These are phyloP conservation scores for Albugo candida DNA, from an alignment of 352 stramenopile genomes.

Conservation along the genomic window DNA sequence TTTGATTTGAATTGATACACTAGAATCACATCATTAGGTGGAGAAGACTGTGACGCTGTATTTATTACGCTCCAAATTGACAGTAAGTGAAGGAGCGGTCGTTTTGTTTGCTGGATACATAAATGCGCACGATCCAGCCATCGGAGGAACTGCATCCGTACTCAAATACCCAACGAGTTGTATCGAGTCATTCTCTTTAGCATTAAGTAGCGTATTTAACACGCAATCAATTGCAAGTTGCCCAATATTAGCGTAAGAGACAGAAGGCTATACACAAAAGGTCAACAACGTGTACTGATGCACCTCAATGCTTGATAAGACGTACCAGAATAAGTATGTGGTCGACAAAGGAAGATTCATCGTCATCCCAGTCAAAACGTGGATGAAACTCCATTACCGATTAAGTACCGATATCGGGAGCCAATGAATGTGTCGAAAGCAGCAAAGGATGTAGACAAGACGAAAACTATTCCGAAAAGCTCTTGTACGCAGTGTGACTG, in stretches of 20 bases:
- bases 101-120: background rate
- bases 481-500: too few species aligned
- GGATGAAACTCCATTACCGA: too few species aligned
- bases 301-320: background rate
- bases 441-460: too few species aligned
- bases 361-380: too few species aligned
- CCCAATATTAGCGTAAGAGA: slow-evolving; percentile 67
- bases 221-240: slow-evolving; percentile 59
- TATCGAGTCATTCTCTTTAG: slow-evolving; percentile 12
- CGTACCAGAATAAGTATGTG: slow-evolving; percentile 39
- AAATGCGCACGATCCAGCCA: slow-evolving; percentile 17
- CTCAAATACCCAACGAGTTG: slow-evolving; percentile 35
- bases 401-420: too few species aligned
- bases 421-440: too few species aligned
- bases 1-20: slow-evolving; percentile 40
- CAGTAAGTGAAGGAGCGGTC: slow-evolving; percentile 20
- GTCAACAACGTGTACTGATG: slow-evolving; percentile 1
- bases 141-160: slow-evolving; percentile 30
- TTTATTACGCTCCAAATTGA: slow-evolving; percentile 50
- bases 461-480: too few species aligned
- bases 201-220: slow-evolving; percentile 51
- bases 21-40: slow-evolving; percentile 8
- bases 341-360: slow-evolving; percentile 13
- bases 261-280: slow-evolving; percentile 18
- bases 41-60: background rate